Base-by-base conservation (phyloP, 2,329 filamentous ascomycete species). In the Colletotrichum navitas region DNA sequence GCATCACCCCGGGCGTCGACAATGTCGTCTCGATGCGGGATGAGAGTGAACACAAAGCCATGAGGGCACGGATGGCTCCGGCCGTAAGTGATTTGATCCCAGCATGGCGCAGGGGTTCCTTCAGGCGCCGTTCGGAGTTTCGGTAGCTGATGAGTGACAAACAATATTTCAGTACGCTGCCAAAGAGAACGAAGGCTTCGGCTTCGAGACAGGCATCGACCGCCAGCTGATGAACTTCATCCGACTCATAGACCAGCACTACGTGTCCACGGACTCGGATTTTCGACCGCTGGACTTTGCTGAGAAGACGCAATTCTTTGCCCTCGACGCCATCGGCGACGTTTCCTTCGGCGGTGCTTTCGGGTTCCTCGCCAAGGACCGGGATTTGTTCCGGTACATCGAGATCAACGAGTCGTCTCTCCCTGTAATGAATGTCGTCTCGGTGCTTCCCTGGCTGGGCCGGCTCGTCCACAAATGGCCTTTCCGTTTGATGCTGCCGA, bases 281-380 rank as follows among this genome's bases (percentile, higher is more conserved):
- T 79, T 79, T 32, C 75, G 76, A 0, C 80, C 79, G 0, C 79
- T 89, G 68, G 86, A 89, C 74, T 78, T 89, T 54, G 85, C 84
- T 29, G 79, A 81, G 49, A 86, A 86, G 72, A 83, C 84, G 3
- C 85, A 86, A 32, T 88, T 84, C 79, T 86, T 89, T 66, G 83
- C 87, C 0, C 78, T 89, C 0, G 88, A 90, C 67, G 85, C 86
- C 2, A 86, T 89, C 52, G 85, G 84, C 16, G 82, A 87, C 47
- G 78, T 89, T 29, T 85, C 85, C 0, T 84, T 88, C n/a, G 87
- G 87, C 8, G 76, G 82, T 16, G 75, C 86, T 0, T 88, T 88
- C 72, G 87, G 87, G 5, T 85, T 85, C 74, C 80, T 90, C 18
- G 79, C 80, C 29, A 79, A 83, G 8, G 85, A 89, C 71, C 76